Conservation (phyloP, 495 filamentous ascomycete genomes). For the Extremus antarcticus region DNA sequence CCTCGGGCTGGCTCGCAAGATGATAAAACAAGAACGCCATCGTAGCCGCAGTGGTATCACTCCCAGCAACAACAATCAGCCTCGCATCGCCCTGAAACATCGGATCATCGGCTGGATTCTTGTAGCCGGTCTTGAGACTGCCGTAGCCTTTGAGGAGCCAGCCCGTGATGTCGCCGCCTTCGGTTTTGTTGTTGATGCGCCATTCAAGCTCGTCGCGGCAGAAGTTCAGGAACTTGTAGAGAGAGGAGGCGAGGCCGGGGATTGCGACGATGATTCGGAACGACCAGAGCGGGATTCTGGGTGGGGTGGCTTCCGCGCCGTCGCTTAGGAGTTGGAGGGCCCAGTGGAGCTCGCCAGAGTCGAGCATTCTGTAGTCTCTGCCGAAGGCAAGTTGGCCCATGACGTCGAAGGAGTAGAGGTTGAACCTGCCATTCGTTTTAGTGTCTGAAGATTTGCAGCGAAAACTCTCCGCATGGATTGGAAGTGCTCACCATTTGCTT, state of each 20-base stretch:
- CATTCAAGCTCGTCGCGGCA: neutral
- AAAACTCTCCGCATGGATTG: too few relatives aligned
- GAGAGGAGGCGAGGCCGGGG: neutral
- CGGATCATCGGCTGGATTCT: neutral
- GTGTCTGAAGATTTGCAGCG: neutral
- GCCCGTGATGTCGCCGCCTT: neutral
- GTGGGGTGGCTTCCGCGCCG: constrained; percentile 1
- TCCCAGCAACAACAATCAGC: constrained; percentile 16
- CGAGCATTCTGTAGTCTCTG: constrained; percentile 25
- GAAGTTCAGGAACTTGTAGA: constrained; percentile 1
- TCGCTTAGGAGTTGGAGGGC: neutral
- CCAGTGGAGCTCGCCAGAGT: constrained; percentile 13
- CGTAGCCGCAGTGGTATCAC: constrained; percentile 22
- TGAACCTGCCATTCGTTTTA: constrained; percentile 6
- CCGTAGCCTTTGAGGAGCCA: constrained; percentile 1
- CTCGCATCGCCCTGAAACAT: constrained; percentile 6
- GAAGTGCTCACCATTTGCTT: constrained; percentile 27
- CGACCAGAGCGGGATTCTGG: constrained; percentile 2
- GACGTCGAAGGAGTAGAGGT: constrained; percentile 29
- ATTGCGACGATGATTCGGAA: constrained; percentile 6
- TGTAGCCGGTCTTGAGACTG: neutral
- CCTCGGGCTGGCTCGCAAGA: constrained; percentile 13
- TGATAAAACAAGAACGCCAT: constrained; percentile 14
- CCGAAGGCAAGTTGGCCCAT: constrained; percentile 31
- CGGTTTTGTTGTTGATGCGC: neutral